Evolutionary conservation across 192 early-diverging fungal genomes (phyloP).

Genomic region (Paraglomus brasilianum): DNA sequence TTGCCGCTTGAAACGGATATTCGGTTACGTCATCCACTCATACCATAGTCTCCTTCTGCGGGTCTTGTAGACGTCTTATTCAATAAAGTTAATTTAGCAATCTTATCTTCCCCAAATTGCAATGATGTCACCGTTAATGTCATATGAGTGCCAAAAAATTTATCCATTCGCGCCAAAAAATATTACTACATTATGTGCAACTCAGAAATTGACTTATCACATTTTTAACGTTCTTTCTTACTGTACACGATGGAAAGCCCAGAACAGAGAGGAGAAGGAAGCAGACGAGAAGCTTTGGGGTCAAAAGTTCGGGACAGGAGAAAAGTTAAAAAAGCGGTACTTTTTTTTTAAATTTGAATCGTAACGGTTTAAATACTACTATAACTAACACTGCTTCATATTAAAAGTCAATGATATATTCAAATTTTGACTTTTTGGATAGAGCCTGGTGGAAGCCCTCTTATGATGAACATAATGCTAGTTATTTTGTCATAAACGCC

Average conservation of each 20-base stretch:
- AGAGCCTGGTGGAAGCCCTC: constrained; percentile 14
- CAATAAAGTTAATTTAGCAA: no score
- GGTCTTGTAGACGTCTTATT: no score
- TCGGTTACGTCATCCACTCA: no score
- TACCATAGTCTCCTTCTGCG: no score
- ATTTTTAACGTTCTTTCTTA: neutral
- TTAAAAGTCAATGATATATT: constrained; percentile 22
- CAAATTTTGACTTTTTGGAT: constrained; percentile 23
- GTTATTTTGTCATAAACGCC: neutral
- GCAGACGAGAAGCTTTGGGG: constrained; percentile 10
- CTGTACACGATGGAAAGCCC: no score
- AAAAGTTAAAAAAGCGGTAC: constrained; percentile 14
- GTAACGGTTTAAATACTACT: constrained; percentile 20
- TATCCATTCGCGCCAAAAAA: no score
- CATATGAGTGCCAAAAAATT: no score
- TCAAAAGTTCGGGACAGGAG: constrained; percentile 11
- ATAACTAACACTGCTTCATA: constrained; percentile 22
- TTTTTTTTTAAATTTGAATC: constrained; percentile 23
- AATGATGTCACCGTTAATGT: no score
- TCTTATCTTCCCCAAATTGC: no score
- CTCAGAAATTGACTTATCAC: neutral
- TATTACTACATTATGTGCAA: no score
- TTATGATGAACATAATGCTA: constrained; percentile 9
- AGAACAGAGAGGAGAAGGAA: constrained; percentile 18
- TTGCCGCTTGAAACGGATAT: no score